Percentiles rank a stretch among this genome's conserved stretches.
Conservation (phyloP, 2,329 filamentous ascomycete species). For the Exophiala xenobiotica region DNA sequence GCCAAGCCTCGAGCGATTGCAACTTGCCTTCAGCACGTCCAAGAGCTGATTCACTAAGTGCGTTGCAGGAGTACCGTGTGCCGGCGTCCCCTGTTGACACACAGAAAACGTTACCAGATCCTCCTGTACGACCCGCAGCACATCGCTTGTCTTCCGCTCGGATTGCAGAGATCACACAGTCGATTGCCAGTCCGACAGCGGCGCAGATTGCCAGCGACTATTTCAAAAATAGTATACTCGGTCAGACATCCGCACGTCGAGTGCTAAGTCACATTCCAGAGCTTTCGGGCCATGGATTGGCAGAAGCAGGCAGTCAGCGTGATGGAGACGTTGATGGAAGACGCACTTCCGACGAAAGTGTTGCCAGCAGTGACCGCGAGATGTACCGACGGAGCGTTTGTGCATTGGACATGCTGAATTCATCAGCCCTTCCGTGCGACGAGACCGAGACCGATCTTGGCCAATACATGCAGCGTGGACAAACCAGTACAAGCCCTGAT, state of each 20-base stretch:
- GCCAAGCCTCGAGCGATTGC: slow-evolving; percentile 1
- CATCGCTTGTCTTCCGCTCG: slow-evolving; percentile 4
- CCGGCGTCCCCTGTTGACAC: slow-evolving; percentile 8
- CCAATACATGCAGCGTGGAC: slow-evolving; percentile 6
- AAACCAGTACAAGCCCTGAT: background rate
- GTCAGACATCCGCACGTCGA: slow-evolving; percentile 19
- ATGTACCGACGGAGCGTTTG: slow-evolving; percentile 25
- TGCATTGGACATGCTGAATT: slow-evolving; percentile 23
- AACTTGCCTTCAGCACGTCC: slow-evolving; percentile 1
- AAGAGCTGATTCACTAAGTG: slow-evolving; percentile 18
- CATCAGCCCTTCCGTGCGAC: slow-evolving; percentile 10
- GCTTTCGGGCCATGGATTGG: slow-evolving; percentile 6
- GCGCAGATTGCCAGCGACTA: slow-evolving; percentile 22
- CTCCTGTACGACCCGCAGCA: slow-evolving; percentile 4
- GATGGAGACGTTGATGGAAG: slow-evolving; percentile 3
- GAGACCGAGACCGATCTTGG: slow-evolving; percentile 17
- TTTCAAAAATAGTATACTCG: slow-evolving; percentile 19
- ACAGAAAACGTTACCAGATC: slow-evolving; percentile 17
- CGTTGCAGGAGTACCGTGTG: slow-evolving; percentile 6
- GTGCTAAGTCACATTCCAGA: slow-evolving; percentile 26
- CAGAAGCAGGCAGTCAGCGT: background rate
- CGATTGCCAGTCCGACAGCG: slow-evolving; percentile 17
- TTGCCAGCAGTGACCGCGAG: slow-evolving; percentile 27
- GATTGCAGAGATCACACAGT: slow-evolving; percentile 10
- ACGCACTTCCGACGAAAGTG: slow-evolving; percentile 15